phyloP scores from a whole-genome alignment of 306 rosid genomes.

The Lagenaria siceraria region DNA sequence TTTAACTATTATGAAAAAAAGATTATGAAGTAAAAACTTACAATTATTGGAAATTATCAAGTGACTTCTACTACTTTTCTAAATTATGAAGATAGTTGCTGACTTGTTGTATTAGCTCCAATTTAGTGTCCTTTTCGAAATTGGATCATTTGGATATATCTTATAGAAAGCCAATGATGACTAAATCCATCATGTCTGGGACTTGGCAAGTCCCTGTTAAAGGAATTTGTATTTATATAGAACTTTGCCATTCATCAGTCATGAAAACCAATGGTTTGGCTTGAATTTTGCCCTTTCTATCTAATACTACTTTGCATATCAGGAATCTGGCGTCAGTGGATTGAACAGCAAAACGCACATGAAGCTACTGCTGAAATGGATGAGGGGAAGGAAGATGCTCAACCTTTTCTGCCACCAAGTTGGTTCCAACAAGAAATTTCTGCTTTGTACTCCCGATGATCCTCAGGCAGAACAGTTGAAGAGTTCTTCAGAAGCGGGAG shows the following conservation, averaged over 20 bases:
- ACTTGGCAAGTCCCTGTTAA: background rate
- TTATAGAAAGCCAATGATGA: background rate
- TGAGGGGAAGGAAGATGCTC: constrained; percentile 50
- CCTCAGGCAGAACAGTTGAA: constrained; percentile 11
- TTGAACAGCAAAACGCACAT: constrained; percentile 46
- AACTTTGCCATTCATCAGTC: background rate
- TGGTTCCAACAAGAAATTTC: constrained; percentile 40
- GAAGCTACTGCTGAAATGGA: constrained; percentile 49
- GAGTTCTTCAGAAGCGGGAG: background rate
- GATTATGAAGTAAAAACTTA: too few relatives aligned
- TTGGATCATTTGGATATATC: background rate
- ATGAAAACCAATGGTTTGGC: background rate
- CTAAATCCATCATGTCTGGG: background rate
- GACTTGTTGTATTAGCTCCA: background rate
- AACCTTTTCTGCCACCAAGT: constrained; percentile 26
- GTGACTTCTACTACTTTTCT: too few relatives aligned
- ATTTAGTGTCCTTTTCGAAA: background rate
- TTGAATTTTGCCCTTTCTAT: background rate
- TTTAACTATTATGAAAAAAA: too few relatives aligned
- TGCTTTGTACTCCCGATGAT: constrained; percentile 24
- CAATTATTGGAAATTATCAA: too few relatives aligned
- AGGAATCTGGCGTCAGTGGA: constrained; percentile 35
- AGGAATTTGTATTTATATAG: background rate
- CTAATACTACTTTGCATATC: background rate
- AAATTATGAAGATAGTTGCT: background rate